phyloP scores from a whole-genome alignment of 352 stramenopile genomes.

The Globisporangium paroecandrum region DNA sequence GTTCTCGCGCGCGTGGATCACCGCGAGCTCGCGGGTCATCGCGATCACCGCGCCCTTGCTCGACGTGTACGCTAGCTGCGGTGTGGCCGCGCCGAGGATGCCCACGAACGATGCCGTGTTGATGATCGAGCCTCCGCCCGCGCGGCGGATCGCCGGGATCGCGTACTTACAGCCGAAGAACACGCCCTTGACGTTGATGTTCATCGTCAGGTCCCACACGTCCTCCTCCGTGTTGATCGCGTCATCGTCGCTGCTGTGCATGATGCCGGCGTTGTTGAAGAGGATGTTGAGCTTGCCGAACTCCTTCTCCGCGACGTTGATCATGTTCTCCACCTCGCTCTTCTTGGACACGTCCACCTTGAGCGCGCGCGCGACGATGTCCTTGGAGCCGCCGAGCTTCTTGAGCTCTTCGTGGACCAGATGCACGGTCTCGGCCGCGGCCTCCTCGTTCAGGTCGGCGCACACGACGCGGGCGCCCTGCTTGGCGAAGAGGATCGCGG shows the following conservation, averaged over 20 bases:
- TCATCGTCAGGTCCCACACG: conserved; percentile 84
- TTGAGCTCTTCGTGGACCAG: conserved; percentile 65
- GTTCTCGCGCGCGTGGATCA: conserved; percentile 85
- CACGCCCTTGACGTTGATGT: conserved; percentile 88
- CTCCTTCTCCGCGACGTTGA: conserved; percentile 71
- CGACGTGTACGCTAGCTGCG: conserved; percentile 86
- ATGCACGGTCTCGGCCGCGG: conserved; percentile 55
- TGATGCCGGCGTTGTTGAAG: conserved; percentile 88
- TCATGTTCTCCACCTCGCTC: conserved; percentile 69
- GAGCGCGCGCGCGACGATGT: conserved; percentile 50
- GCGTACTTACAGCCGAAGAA: conserved; percentile 88
- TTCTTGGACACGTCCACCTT: conserved; percentile 76
- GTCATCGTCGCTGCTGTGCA: conserved; percentile 80
- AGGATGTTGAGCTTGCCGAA: conserved; percentile 77
- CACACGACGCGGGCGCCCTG: conserved; percentile 77
- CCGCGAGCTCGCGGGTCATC: conserved; percentile 82
- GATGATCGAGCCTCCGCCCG: conserved; percentile 81
- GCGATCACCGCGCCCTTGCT: conserved; percentile 87
- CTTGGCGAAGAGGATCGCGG: conserved; percentile 79
- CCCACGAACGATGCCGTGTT: conserved; percentile 88
- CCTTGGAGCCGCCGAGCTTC: conserved; percentile 40
- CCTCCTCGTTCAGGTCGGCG: conserved; percentile 72
- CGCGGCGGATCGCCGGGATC: conserved; percentile 75
- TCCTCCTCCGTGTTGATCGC: conserved; percentile 71
- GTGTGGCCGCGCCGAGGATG: conserved; percentile 73